Percentiles rank a stretch among this genome's conserved stretches.
Conservation (phyloP, 2,329 filamentous ascomycete genomes). For the Colletotrichum cereale region DNA sequence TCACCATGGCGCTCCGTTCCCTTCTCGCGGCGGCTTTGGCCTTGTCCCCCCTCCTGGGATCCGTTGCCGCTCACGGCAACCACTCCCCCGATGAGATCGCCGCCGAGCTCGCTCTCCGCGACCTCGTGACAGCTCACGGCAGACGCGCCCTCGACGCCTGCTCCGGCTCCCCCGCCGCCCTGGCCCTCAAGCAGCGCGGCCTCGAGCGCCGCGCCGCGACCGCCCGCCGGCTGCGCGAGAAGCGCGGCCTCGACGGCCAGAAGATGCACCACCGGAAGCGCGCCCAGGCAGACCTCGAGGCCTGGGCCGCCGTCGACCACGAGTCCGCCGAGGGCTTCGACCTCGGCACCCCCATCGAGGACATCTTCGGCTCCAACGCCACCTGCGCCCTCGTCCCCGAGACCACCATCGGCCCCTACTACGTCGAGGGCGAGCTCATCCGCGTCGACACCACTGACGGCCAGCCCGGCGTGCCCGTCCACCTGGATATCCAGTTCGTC, state of each 20-base stretch:
- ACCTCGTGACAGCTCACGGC: constrained; percentile 48
- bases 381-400: constrained; percentile 37
- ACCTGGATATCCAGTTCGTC: constrained; percentile 46
- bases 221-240: constrained; percentile 54
- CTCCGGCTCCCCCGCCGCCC: constrained; percentile 52
- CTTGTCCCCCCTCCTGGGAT: constrained; percentile 42
- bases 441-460: constrained; percentile 59
- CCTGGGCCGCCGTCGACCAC: constrained; percentile 51
- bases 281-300: constrained; percentile 48
- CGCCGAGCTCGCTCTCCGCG: constrained; percentile 51
- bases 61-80: constrained; percentile 49
- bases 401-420: constrained; percentile 44
- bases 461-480: constrained; percentile 57
- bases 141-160: constrained; percentile 56
- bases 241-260: constrained; percentile 49
- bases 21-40: constrained; percentile 30
- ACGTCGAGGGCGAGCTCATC: constrained; percentile 59
- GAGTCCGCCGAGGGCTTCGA: constrained; percentile 46
- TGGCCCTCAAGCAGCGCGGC: constrained; percentile 54
- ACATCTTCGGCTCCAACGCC: constrained; percentile 40
- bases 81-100: constrained; percentile 46
- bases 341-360: constrained; percentile 50
- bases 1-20: constrained; percentile 32
- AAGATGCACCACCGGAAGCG: constrained; percentile 50
- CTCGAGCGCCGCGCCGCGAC: constrained; percentile 55